Evolutionary conservation across 345 rosid genomes (phyloP).

Genomic region (Eutrema yunnanense): DNA sequence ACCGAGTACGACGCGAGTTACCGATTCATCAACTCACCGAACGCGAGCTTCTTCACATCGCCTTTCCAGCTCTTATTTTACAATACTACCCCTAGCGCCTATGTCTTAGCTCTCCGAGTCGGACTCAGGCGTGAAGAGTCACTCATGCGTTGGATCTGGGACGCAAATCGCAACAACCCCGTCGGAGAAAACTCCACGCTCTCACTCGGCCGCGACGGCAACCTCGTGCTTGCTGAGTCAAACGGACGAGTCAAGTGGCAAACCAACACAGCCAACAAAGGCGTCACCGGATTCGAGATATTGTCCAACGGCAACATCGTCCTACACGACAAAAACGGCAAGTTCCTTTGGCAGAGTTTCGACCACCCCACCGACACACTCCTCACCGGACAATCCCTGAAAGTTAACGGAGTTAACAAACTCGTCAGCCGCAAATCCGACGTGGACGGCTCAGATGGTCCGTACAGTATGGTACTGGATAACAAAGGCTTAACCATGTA

Average conservation of each 20-base stretch:
- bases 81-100: conserved; percentile 58
- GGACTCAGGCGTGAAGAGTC: conserved; percentile 36
- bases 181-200: conserved; percentile 53
- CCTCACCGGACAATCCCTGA: conserved; percentile 43
- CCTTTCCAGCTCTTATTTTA: conserved; percentile 49
- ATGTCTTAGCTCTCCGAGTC: conserved; percentile 41
- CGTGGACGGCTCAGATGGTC: conserved; percentile 35
- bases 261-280: conserved; percentile 55
- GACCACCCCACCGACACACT: conserved; percentile 58
- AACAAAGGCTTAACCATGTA: conserved; percentile 34
- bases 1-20: conserved; percentile 32
- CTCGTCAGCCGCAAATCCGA: conserved; percentile 55
- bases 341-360: conserved; percentile 56
- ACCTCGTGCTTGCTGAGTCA: conserved; percentile 49
- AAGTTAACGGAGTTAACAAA: conserved; percentile 29
- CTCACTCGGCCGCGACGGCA: conserved; percentile 43
- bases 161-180: conserved; percentile 57
- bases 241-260: conserved; percentile 63
- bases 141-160: conserved; percentile 53
- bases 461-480: conserved; percentile 52
- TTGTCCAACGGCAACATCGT: conserved; percentile 59
- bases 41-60: conserved; percentile 1
- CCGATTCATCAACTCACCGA: conserved; percentile 22
- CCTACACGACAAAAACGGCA: conserved; percentile 39
- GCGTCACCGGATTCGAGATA: conserved; percentile 48